Evolutionary conservation across 176 grass and related monocot genomes (phyloP), one percentile per base, ranked within the genome.

Genomic region (Olyra latifolia): DNA sequence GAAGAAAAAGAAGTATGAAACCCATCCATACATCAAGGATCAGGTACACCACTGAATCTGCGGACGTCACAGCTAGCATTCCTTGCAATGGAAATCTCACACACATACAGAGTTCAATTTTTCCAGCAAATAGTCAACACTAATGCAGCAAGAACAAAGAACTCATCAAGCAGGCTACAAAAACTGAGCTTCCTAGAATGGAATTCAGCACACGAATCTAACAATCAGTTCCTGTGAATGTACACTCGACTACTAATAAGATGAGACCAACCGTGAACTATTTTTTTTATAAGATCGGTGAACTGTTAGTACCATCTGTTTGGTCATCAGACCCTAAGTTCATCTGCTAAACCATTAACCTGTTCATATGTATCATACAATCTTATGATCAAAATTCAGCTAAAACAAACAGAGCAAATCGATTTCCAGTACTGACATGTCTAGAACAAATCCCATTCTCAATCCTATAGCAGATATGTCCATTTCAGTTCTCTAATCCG

Each of bases 181-280:
- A 89, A 86, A 89, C 78, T 41, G 78, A 72, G 88, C 83, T 78
- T 86, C 72, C 83, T 77, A 65, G 76, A 77, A 70, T 32, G 57
- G 28, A 78, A 79, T 81, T 72, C 71, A 81, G 52, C 43, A 48
- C 78, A 82, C 57, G 13, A 72, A 66, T 60, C 78, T 86, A 88
- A 72, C 72, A 81, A 82, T 82, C 71, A 78, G 40, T 72, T 72
- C 50, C 66, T 82, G 78, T 77, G 57, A 81, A 89, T 89, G 72
- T 89, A 89, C 87, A 89, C 25, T 19, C 72, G 77, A 48, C 77
- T 85, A 85, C 56, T 71, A n/a, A n/a, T 81, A 85, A 85, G 65
- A 71, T 82, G 57, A 63, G 27, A 64, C 47, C 82, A 85, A 81
- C 46, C 66, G 72, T 62, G 59, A 50, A 69, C 77, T 74, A 27